These are phyloP conservation scores for Hypoxylon crocopeplum DNA, from an alignment of 495 filamentous ascomycete species.

Conservation along the genomic window DNA sequence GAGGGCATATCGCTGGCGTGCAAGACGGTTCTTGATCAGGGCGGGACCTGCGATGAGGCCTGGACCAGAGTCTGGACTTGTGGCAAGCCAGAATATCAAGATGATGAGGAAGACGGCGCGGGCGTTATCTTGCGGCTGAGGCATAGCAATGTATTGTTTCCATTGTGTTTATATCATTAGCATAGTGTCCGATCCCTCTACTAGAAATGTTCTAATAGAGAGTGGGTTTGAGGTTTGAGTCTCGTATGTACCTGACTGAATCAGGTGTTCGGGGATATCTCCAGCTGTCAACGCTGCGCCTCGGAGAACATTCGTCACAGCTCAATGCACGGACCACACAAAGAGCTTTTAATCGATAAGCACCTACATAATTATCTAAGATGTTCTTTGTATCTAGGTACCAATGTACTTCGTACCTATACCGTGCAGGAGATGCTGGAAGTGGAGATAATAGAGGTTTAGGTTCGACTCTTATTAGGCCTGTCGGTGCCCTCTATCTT, in stretches of 20 bases:
- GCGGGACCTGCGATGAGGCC: slow-evolving; percentile 49
- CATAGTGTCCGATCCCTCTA: slow-evolving; percentile 19
- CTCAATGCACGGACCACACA: not conserved
- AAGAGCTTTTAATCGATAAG: slow-evolving; percentile 14
- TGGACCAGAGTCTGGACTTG: slow-evolving; percentile 47
- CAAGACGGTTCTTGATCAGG: slow-evolving; percentile 46
- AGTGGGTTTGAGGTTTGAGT: too few species aligned
- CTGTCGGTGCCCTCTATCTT: too few species aligned
- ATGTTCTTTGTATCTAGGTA: too few species aligned
- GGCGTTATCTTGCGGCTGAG: slow-evolving; percentile 50
- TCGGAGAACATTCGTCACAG: too few species aligned
- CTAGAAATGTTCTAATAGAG: too few species aligned
- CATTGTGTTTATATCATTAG: slow-evolving; percentile 37
- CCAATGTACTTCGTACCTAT: not conserved
- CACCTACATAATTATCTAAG: too few species aligned
- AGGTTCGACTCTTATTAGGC: too few species aligned
- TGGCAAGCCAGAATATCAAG: slow-evolving; percentile 52
- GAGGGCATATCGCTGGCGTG: slow-evolving; percentile 63
- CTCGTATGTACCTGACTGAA: too few species aligned
- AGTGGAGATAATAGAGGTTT: too few species aligned
- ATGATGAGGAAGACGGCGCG: slow-evolving; percentile 49
- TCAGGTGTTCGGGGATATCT: too few species aligned
- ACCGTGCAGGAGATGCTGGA: too few species aligned
- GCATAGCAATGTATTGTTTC: slow-evolving; percentile 42
- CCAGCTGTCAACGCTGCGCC: too few species aligned